Percentiles rank a stretch among this genome's conserved stretches.
Conservation (phyloP, 371 early-diverging fungal genomes). For the Saksenaea vasiformis region DNA sequence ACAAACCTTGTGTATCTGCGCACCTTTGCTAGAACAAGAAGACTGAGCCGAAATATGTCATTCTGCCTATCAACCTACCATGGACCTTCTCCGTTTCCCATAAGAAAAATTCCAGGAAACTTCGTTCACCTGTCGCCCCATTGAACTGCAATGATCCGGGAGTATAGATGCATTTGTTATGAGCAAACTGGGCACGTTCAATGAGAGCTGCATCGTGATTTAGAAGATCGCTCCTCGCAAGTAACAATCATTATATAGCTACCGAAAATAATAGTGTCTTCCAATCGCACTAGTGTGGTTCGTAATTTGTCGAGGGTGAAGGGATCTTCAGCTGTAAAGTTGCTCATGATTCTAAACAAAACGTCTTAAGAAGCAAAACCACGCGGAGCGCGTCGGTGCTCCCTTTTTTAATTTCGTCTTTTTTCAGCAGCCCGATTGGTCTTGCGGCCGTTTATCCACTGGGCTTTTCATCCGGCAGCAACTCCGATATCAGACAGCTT, state of each 20-base stretch:
- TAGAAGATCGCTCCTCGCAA: neutral
- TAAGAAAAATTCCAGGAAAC: constrained; percentile 89
- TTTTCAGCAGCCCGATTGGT: too few relatives aligned
- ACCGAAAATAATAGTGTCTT: constrained; percentile 97
- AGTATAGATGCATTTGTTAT: constrained; percentile 79
- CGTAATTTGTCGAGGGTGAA: constrained; percentile 63
- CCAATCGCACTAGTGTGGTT: constrained; percentile 80
- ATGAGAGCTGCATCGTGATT: constrained; percentile 66
- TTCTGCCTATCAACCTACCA: constrained; percentile 50
- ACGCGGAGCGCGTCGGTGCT: too few relatives aligned
- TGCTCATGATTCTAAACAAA: constrained; percentile 35
- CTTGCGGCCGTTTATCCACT: too few relatives aligned
- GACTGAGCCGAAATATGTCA: neutral
- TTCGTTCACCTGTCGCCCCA: constrained; percentile 58
- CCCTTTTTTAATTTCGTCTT: too few relatives aligned
- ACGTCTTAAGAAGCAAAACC: too few relatives aligned
- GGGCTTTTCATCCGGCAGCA: too few relatives aligned
- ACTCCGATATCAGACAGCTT: too few relatives aligned
- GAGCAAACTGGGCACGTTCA: constrained; percentile 90
- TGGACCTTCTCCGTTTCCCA: constrained; percentile 92
- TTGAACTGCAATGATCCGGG: constrained; percentile 67
- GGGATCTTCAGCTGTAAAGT: constrained; percentile 38
- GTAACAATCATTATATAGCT: neutral
- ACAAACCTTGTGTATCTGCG: constrained; percentile 72
- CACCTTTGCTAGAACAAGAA: constrained; percentile 69